These are phyloP conservation scores for Penicillium crystallinum DNA, from an alignment of 495 filamentous ascomycete species.

Conservation along the genomic window DNA sequence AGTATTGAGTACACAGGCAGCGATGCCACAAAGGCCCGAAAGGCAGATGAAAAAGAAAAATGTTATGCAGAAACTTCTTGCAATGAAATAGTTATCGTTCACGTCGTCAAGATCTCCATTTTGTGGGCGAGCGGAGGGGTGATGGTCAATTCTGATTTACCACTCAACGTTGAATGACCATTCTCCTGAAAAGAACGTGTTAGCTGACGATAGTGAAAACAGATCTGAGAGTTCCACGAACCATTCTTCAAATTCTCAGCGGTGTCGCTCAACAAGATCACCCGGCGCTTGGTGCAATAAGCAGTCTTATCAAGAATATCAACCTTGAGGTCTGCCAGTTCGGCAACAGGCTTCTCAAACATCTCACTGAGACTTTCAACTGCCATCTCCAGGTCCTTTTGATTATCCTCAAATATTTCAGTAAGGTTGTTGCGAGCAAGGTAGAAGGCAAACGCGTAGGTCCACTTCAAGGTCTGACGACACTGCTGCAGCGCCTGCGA, in stretches of 20 bases:
- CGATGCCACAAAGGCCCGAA: neutral
- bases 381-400: constrained; percentile 95
- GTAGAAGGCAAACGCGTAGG: constrained; percentile 97
- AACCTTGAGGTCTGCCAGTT: constrained; percentile 80
- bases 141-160: constrained; percentile 17
- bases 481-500: constrained; percentile 93
- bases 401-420: constrained; percentile 97
- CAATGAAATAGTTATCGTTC: constrained; percentile 21
- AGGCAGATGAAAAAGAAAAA: neutral
- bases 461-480: constrained; percentile 97
- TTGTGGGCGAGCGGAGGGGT: neutral
- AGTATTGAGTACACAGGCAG: neutral
- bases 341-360: constrained; percentile 90
- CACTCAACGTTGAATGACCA: constrained; percentile 45
- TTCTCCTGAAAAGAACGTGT: constrained; percentile 23
- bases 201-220: neutral
- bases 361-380: constrained; percentile 93
- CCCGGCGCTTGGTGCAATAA: constrained; percentile 87
- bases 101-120: constrained; percentile 28
- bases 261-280: constrained; percentile 86
- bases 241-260: constrained; percentile 84
- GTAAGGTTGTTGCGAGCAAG: constrained; percentile 91
- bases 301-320: constrained; percentile 98
- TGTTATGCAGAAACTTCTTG: neutral
- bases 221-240: constrained; percentile 39